These are phyloP conservation scores for Trametes punicea DNA, from an alignment of 768 basidiomycete species.

Conservation along the genomic window DNA sequence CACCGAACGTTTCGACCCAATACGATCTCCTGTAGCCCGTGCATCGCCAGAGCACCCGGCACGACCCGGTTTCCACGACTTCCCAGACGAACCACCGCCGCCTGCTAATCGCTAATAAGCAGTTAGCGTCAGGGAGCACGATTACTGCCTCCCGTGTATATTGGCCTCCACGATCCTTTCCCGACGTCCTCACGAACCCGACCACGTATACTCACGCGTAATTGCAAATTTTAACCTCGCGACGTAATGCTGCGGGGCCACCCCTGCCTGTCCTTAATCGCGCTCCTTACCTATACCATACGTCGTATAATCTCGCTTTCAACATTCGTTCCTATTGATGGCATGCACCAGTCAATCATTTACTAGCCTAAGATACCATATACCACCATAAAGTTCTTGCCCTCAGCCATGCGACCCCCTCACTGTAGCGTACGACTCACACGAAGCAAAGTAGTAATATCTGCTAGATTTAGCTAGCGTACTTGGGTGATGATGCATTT, in stretches of 20 bases:
- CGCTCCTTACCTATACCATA: conserved; percentile 13
- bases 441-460: conserved; percentile 20
- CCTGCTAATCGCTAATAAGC: conserved; percentile 13
- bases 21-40: conserved; percentile 21
- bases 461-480: conserved; percentile 18
- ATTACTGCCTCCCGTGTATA: conserved; percentile 15
- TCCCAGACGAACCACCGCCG: conserved; percentile 15
- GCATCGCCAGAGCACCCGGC: conserved; percentile 15
- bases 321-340: conserved; percentile 12
- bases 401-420: conserved; percentile 5
- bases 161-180: conserved; percentile 20
- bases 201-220: conserved; percentile 21
- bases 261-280: conserved; percentile 11
- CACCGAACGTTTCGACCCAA: conserved; percentile 20
- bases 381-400: conserved; percentile 7
- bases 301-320: conserved; percentile 8
- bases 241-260: conserved; percentile 3
- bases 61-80: conserved; percentile 19
- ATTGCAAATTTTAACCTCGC: conserved; percentile 12
- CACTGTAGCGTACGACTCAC: conserved; percentile 18
- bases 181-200: conserved; percentile 21
- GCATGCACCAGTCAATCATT: conserved; percentile 12
- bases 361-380: conserved; percentile 12
- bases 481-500: conserved; percentile 11
- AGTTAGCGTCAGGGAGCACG: conserved; percentile 2